phyloP scores from a whole-genome alignment of 495 filamentous ascomycete genomes.

The Penicillium waksmanii region DNA sequence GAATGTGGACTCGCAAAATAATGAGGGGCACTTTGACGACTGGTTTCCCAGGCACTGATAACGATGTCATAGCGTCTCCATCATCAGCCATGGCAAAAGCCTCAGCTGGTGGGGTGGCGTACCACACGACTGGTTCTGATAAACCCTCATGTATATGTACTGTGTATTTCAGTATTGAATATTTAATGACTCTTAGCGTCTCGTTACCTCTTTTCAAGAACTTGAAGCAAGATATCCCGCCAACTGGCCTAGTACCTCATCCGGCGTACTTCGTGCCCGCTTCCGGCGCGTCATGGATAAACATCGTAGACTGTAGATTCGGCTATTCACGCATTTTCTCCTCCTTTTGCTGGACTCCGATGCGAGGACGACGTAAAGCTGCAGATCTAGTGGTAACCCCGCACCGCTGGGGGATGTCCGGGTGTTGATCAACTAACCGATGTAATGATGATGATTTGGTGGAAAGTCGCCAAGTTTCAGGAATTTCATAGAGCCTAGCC shows the following conservation, averaged over 20 bases:
- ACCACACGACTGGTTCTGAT: slow-evolving; percentile 6
- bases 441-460: slow-evolving; percentile 3
- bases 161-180: neutral
- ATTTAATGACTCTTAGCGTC: neutral
- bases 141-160: slow-evolving; percentile 7
- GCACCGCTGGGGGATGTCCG: neutral
- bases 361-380: slow-evolving; percentile 7
- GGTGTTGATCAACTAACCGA: neutral
- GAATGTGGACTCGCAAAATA: slow-evolving; percentile 19
- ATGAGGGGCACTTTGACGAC: slow-evolving; percentile 5
- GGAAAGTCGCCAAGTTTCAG: neutral
- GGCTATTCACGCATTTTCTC: slow-evolving; percentile 1
- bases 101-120: slow-evolving; percentile 4
- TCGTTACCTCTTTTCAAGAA: neutral
- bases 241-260: neutral
- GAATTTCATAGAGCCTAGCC: neutral
- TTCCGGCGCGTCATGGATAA: slow-evolving; percentile 11
- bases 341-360: neutral
- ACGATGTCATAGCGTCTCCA: slow-evolving; percentile 8
- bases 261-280: slow-evolving; percentile 11
- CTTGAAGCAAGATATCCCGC: neutral
- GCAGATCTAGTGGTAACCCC: slow-evolving; percentile 3
- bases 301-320: neutral
- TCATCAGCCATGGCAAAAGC: slow-evolving; percentile 7
- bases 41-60: slow-evolving; percentile 8